A percentile compares a stretch with the other conserved stretches of the same genome.
phyloP scores from a whole-genome alignment of 768 basidiomycete species.

The Calocera viscosa region DNA sequence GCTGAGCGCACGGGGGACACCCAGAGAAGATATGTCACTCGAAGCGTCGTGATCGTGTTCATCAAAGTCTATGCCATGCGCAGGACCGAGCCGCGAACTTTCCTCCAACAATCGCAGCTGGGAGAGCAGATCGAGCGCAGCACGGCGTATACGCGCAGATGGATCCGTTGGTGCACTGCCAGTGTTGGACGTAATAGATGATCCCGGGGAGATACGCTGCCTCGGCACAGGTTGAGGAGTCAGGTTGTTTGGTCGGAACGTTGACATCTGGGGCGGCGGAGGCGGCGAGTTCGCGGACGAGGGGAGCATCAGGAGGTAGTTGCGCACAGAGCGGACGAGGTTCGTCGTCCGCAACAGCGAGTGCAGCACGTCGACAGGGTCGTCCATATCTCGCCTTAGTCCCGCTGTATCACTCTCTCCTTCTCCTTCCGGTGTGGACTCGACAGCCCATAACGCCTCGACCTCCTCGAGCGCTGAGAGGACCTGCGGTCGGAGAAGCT shows the following conservation, averaged over 20 bases:
- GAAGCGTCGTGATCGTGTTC: constrained; percentile 23
- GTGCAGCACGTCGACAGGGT: constrained; percentile 48
- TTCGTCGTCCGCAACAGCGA: constrained; percentile 67
- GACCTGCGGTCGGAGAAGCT: constrained; percentile 61
- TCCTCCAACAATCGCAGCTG: constrained; percentile 74
- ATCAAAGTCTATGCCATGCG: constrained; percentile 33
- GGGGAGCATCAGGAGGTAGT: constrained; percentile 71
- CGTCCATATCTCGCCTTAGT: constrained; percentile 7
- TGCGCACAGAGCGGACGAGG: constrained; percentile 69
- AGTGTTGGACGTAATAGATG: constrained; percentile 5
- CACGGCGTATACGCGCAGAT: constrained; percentile 54
- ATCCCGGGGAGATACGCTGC: constrained; percentile 20
- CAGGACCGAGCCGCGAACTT: constrained; percentile 46
- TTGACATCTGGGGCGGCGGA: constrained; percentile 26
- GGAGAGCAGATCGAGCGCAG: constrained; percentile 73
- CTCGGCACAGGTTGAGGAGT: constrained; percentile 26
- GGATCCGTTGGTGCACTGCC: constrained; percentile 38
- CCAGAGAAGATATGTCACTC: background rate
- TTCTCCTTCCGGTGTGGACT: constrained; percentile 13
- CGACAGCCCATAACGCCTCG: constrained; percentile 49
- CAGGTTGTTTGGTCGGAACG: constrained; percentile 46
- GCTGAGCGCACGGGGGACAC: background rate
- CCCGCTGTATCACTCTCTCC: background rate
- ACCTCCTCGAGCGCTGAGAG: constrained; percentile 60
- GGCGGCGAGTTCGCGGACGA: constrained; percentile 33